Evolutionary conservation across 768 basidiomycete genomes (phyloP).

Genomic region (Chalciporus chontae): DNA sequence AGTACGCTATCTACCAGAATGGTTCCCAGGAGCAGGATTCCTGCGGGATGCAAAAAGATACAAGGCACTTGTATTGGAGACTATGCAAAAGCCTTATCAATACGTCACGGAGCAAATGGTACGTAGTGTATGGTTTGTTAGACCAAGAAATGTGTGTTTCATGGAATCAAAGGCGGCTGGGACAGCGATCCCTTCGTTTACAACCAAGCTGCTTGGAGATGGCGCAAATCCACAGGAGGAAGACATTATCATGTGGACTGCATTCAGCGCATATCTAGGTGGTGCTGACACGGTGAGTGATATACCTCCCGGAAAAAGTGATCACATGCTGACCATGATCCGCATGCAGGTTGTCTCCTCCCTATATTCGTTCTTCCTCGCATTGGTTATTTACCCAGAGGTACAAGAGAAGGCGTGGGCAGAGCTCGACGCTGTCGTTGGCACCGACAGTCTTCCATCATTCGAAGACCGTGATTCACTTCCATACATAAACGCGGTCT

Average conservation of each 20-base stretch:
- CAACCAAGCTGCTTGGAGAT: slow-evolving; percentile 13
- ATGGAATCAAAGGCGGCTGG: slow-evolving; percentile 14
- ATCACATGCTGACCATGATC: too few species aligned
- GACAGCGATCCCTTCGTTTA: slow-evolving; percentile 17
- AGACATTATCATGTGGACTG: slow-evolving; percentile 20
- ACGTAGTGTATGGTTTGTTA: not conserved
- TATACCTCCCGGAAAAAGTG: too few species aligned
- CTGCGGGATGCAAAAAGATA: slow-evolving; percentile 28
- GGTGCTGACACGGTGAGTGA: slow-evolving; percentile 42
- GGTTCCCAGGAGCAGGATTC: slow-evolving; percentile 36
- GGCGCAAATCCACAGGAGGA: slow-evolving; percentile 15
- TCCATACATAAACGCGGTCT: slow-evolving; percentile 25
- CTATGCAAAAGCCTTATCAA: slow-evolving; percentile 43
- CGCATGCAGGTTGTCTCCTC: slow-evolving; percentile 13
- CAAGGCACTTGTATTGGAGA: slow-evolving; percentile 27
- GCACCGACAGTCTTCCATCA: slow-evolving; percentile 18
- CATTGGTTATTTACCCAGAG: slow-evolving; percentile 22
- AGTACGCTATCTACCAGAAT: slow-evolving; percentile 32
- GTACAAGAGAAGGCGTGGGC: slow-evolving; percentile 23
- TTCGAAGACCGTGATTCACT: slow-evolving; percentile 21
- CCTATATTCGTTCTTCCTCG: slow-evolving; percentile 22
- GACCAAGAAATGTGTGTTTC: not conserved
- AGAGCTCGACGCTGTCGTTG: slow-evolving; percentile 24
- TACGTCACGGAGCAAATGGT: slow-evolving; percentile 49
- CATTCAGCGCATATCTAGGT: slow-evolving; percentile 15